phyloP scores from a whole-genome alignment of 495 filamentous ascomycete genomes.

The Venustampulla echinocandica region DNA sequence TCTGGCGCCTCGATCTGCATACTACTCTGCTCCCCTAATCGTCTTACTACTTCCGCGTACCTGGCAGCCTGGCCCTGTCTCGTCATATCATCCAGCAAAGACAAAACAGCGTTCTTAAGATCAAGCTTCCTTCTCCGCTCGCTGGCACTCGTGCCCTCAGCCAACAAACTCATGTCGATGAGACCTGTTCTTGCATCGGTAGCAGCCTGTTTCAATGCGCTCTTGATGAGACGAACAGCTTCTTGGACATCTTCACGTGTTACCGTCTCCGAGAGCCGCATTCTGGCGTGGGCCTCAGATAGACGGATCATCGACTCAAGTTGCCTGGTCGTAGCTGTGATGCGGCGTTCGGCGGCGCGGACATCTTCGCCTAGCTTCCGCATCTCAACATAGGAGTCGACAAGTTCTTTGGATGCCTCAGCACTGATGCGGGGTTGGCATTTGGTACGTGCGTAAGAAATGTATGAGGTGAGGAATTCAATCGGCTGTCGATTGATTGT shows the following conservation, averaged over 20 bases:
- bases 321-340: conserved; percentile 93
- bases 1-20: conserved; percentile 64
- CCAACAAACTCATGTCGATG: conserved; percentile 93
- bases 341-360: conserved; percentile 84
- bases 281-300: conserved; percentile 92
- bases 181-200: conserved; percentile 85
- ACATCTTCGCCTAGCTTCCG: conserved; percentile 93
- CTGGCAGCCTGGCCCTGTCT: conserved; percentile 58
- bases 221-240: conserved; percentile 84
- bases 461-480: conserved; percentile 93
- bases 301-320: conserved; percentile 96
- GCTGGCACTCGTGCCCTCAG: conserved; percentile 77
- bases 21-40: conserved; percentile 66
- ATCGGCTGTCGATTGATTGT: conserved; percentile 50
- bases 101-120: conserved; percentile 69
- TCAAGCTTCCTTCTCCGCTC: conserved; percentile 76
- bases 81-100: conserved; percentile 70
- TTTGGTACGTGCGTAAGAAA: conserved; percentile 88
- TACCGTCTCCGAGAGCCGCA: conserved; percentile 73
- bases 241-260: conserved; percentile 79
- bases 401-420: conserved; percentile 70
- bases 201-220: conserved; percentile 92
- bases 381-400: conserved; percentile 88
- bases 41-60: conserved; percentile 65
- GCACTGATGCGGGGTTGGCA: conserved; percentile 73